phyloP scores from a whole-genome alignment of 2,329 filamentous ascomycete genomes.

The Triangularia verruculosa region DNA sequence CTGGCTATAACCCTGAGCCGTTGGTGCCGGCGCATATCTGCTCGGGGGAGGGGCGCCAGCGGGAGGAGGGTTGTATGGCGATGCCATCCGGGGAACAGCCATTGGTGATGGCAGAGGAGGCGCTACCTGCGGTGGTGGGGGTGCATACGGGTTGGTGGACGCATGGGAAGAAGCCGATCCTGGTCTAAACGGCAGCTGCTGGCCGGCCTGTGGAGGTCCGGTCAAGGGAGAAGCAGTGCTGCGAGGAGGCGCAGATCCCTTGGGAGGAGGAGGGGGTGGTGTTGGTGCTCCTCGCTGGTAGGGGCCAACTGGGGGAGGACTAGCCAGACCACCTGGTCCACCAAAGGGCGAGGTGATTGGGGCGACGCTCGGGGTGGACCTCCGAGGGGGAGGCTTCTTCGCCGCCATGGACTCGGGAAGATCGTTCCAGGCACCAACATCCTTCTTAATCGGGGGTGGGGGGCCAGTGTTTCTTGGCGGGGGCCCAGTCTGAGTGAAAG shows the following conservation, averaged over 20 bases:
- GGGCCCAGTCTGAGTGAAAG: constrained; percentile 42
- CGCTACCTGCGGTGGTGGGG: constrained; percentile 39
- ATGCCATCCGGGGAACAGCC: constrained; percentile 69
- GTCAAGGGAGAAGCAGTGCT: constrained; percentile 66
- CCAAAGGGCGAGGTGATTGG: constrained; percentile 75
- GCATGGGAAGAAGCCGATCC: constrained; percentile 58
- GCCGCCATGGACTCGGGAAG: constrained; percentile 68
- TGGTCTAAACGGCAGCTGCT: constrained; percentile 43
- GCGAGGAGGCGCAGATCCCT: constrained; percentile 67
- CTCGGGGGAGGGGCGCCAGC: constrained; percentile 65
- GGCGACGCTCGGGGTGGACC: constrained; percentile 68
- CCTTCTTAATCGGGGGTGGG: constrained; percentile 66
- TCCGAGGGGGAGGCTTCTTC: constrained; percentile 69
- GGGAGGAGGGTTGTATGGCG: constrained; percentile 82
- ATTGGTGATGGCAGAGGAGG: constrained; percentile 32
- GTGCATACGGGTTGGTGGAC: constrained; percentile 62
- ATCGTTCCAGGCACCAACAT: constrained; percentile 89
- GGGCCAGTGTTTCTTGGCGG: constrained; percentile 66
- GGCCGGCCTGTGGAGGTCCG: constrained; percentile 50
- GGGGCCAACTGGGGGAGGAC: constrained; percentile 57
- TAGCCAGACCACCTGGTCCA: constrained; percentile 51
- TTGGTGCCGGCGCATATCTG: constrained; percentile 70
- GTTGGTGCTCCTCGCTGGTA: constrained; percentile 64
- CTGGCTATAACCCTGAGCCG: constrained; percentile 51
- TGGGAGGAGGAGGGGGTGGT: constrained; percentile 79